Evolutionary conservation across 2,329 filamentous ascomycete genomes (phyloP).

Genomic region (Trichoderma polysporum): DNA sequence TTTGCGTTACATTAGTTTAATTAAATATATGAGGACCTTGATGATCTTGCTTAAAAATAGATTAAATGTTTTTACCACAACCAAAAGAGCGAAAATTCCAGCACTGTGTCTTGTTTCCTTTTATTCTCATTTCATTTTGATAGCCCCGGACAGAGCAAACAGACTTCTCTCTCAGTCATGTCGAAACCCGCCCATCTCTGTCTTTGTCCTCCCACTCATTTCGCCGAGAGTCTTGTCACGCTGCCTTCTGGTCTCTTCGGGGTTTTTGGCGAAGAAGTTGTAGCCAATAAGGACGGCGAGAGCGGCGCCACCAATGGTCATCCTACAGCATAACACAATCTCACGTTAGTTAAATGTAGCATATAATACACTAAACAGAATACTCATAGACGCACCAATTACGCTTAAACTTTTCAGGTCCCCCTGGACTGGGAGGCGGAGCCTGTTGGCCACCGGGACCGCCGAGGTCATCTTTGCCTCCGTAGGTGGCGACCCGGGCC

Average conservation of each 20-base stretch:
- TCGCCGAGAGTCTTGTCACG: conserved; percentile 28
- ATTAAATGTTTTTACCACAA: too few species aligned
- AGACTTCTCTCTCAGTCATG: conserved; percentile 26
- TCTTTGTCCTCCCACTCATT: conserved; percentile 34
- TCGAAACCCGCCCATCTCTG: conserved; percentile 32
- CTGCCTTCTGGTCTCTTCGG: conserved; percentile 19
- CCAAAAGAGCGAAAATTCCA: neutral
- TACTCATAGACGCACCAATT: conserved; percentile 32
- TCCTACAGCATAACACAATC: conserved; percentile 24
- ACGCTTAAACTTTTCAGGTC: conserved; percentile 30
- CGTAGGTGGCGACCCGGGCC: neutral
- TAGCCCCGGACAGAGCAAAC: conserved; percentile 9
- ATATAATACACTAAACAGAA: neutral
- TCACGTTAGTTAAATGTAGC: neutral
- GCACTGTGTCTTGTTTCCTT: neutral
- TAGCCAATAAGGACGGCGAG: conserved; percentile 29
- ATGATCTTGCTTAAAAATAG: too few species aligned
- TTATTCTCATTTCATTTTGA: neutral
- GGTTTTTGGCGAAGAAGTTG: conserved; percentile 31
- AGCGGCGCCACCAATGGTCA: conserved; percentile 31
- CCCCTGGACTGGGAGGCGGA: conserved; percentile 29
- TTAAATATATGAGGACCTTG: too few species aligned
- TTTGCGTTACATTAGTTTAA: too few species aligned
- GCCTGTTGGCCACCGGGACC: conserved; percentile 38
- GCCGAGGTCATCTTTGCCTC: conserved; percentile 31